Evolutionary conservation across 225 moss, liverwort and hornwort species (phyloP), one percentile per base, ranked within the genome.

Genomic region (Straminergon stramineum): DNA sequence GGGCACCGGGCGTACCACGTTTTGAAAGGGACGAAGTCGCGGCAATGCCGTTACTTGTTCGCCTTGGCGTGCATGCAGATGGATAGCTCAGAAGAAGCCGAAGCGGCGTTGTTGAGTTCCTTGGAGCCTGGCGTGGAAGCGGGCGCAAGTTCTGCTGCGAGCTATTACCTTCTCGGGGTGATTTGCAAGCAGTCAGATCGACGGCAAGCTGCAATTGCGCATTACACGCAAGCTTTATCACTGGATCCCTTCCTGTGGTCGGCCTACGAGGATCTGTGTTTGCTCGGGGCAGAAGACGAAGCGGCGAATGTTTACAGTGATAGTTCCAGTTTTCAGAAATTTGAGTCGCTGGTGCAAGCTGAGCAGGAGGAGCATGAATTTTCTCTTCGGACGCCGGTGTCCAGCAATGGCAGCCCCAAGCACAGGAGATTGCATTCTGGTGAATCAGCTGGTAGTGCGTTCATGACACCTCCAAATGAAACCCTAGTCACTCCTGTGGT

Each of bases 211-310:
- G 99, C 99, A 88, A 94, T 99, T 92, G 96, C 94, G 74, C 94
- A 97, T 85, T 99, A 99, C 67, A 90, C 93, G 23, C 97, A 97
- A 88, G 99, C 99, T 18, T 91, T 97, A 74, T 92, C 95, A 11
- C 86, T 97, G 68, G 99, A 99, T 87, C 99, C 99, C 32, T 99
- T 99, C 80, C 80, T 99, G 35, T 99, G 99, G 99, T 94, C 96
- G 70, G 99, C 99, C 14, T 99, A 97, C 60, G 99, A 97, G 93
- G 99, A 97, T 90, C 91, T 99, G 53, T 99, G 99, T 84, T 81
- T 92, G 60, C 94, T 99, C 48, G 99, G 99, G 67, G 99, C 99
- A 16, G 99, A 99, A 64, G 96, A 96, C 88, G 99, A 97, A 89
- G 97, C 99, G 84, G 94, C 95, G 51, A 90, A 91, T 60, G 88